Evolutionary conservation across 73 alveolate species (phyloP).

Genomic region (Loxodes magnus): DNA sequence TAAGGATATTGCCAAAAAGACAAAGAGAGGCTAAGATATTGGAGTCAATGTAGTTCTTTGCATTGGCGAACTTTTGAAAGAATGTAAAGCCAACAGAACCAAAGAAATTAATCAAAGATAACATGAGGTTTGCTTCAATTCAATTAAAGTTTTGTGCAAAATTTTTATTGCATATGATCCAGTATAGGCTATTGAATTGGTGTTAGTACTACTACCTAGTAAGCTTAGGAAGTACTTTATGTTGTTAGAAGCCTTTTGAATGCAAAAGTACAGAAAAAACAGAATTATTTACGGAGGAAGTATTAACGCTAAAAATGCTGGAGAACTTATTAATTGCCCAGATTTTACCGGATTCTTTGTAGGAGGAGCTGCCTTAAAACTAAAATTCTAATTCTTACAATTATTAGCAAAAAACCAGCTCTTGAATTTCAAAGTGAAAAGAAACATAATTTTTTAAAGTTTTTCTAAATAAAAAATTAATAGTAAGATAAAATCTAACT

Average conservation of each 20-base stretch:
- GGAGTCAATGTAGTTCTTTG: slow-evolving; percentile 69
- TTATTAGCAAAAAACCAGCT: too few relatives aligned
- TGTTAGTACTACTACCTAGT: slow-evolving; percentile 94
- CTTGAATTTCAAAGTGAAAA: too few relatives aligned
- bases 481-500: too few relatives aligned
- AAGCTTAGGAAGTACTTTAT: slow-evolving; percentile 94
- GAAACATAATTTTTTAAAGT: too few relatives aligned
- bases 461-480: too few relatives aligned
- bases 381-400: too few relatives aligned
- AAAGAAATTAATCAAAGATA: slow-evolving; percentile 68
- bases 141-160: slow-evolving; percentile 78
- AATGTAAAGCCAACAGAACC: slow-evolving; percentile 83
- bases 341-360: slow-evolving; percentile 88
- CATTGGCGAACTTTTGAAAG: slow-evolving; percentile 91
- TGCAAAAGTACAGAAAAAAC: slow-evolving; percentile 40
- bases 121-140: slow-evolving; percentile 70
- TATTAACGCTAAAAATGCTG: slow-evolving; percentile 56
- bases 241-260: slow-evolving; percentile 64
- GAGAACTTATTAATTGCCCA: slow-evolving; percentile 19
- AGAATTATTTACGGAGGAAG: slow-evolving; percentile 86
- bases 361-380: slow-evolving; percentile 87
- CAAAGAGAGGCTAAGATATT: slow-evolving; percentile 65
- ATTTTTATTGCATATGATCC: slow-evolving; percentile 98
- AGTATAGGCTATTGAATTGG: slow-evolving; percentile 99
- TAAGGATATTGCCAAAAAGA: slow-evolving; percentile 86